Evolutionary conservation across 2,329 filamentous ascomycete genomes (phyloP).

Genomic region (Apiospora aurea): DNA sequence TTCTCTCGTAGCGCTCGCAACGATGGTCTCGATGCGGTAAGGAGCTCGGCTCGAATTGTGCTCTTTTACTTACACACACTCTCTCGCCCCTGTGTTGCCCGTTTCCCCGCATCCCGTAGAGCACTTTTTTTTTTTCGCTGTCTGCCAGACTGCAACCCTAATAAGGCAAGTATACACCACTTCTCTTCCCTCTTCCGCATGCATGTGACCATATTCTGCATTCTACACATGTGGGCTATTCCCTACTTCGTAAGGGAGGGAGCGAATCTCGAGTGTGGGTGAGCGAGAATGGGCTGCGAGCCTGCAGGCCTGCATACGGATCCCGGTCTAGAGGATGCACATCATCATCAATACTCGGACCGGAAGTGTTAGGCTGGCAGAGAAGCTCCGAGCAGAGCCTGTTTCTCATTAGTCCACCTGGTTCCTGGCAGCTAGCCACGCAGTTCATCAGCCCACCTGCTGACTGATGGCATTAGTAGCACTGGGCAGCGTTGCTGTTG

Average conservation of each 20-base stretch:
- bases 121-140: not conserved
- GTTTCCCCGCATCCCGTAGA: constrained; percentile 11
- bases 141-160: constrained; percentile 10
- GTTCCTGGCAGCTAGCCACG: not conserved
- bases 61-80: no score
- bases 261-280: not conserved
- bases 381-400: not conserved
- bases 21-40: constrained; percentile 2
- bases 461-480: not conserved
- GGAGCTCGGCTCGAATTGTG: not conserved
- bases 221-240: not conserved
- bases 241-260: not conserved
- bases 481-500: not conserved
- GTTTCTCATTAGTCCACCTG: not conserved
- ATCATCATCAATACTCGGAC: constrained; percentile 17
- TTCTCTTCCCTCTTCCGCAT: not conserved
- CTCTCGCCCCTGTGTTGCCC: not conserved
- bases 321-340: not conserved
- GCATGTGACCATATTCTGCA: not conserved
- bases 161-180: constrained; percentile 5
- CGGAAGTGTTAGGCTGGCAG: not conserved
- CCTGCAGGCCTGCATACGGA: not conserved
- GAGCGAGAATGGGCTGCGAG: not conserved
- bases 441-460: not conserved
- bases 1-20: not conserved